phyloP scores from a whole-genome alignment of 2,329 filamentous ascomycete genomes.

The Nigrograna mackinnonii region DNA sequence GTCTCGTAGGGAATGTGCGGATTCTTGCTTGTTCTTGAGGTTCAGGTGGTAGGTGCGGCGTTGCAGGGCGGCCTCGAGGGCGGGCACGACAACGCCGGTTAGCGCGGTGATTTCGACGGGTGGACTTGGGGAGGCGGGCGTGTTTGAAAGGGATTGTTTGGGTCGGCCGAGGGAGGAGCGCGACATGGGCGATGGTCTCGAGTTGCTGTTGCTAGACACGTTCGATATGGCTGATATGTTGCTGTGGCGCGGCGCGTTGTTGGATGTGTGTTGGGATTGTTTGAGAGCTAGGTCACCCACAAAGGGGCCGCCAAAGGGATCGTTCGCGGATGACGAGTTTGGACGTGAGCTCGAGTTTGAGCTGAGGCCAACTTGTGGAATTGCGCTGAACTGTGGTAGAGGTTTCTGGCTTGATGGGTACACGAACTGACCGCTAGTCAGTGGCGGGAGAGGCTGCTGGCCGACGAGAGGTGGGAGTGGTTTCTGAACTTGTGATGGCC shows the following conservation, averaged over 20 bases:
- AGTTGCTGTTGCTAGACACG: neutral
- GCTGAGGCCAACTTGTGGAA: too few species aligned
- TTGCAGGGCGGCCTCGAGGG: slow-evolving; percentile 86
- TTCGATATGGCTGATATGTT: too few species aligned
- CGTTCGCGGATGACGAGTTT: slow-evolving; percentile 26
- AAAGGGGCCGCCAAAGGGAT: slow-evolving; percentile 32
- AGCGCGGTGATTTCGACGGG: slow-evolving; percentile 78
- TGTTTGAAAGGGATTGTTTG: slow-evolving; percentile 15
- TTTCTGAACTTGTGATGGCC: too few species aligned
- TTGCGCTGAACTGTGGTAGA: too few species aligned
- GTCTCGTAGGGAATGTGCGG: slow-evolving; percentile 57
- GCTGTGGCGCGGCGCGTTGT: neutral
- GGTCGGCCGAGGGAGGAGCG: slow-evolving; percentile 34
- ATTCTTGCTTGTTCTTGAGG: slow-evolving; percentile 45
- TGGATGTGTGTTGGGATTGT: neutral
- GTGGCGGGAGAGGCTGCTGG: too few species aligned
- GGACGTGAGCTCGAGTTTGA: slow-evolving; percentile 10
- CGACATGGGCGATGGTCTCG: slow-evolving; percentile 23
- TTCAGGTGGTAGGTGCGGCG: slow-evolving; percentile 67
- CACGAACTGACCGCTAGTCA: too few species aligned
- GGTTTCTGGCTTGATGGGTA: too few species aligned
- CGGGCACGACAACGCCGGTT: slow-evolving; percentile 89
- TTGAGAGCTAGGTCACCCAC: slow-evolving; percentile 13
- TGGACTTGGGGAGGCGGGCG: slow-evolving; percentile 19
- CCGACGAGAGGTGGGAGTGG: too few species aligned